Percentiles rank a stretch among this genome's conserved stretches.
These are phyloP conservation scores for Nasturtium officinale DNA, from an alignment of 345 rosid species.

Conservation along the genomic window DNA sequence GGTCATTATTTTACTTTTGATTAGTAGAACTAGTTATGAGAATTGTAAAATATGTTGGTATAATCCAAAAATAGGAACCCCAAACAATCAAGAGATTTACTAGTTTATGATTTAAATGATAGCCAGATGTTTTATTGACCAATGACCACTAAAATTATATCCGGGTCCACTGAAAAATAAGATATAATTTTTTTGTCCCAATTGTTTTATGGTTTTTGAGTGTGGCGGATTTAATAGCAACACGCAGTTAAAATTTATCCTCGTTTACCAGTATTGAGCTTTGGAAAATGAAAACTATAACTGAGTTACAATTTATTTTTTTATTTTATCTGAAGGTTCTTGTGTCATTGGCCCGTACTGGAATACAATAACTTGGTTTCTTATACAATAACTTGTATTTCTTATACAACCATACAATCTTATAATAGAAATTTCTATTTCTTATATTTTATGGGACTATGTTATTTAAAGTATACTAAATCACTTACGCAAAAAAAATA, in stretches of 20 bases:
- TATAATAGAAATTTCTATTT: background rate
- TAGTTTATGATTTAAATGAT: background rate
- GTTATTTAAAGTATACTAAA: background rate
- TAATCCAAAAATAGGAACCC: background rate
- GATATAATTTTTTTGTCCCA: background rate
- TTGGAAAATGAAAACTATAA: background rate
- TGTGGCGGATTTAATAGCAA: too few relatives aligned
- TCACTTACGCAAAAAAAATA: background rate
- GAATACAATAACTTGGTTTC: too few relatives aligned
- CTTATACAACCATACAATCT: too few relatives aligned
- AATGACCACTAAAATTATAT: constrained; percentile 31
- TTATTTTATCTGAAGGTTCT: too few relatives aligned
- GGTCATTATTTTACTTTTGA: background rate
- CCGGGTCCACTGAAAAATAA: constrained; percentile 4
- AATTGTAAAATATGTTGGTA: constrained; percentile 15
- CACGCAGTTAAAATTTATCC: too few relatives aligned
- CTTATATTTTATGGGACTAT: background rate
- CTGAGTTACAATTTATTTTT: background rate
- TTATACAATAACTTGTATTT: too few relatives aligned
- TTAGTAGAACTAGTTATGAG: background rate
- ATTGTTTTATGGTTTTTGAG: too few relatives aligned
- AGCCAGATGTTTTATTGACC: constrained; percentile 34
- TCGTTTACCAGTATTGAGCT: background rate
- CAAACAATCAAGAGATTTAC: constrained; percentile 6
- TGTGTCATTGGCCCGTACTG: too few relatives aligned